Evolutionary conservation across 495 filamentous ascomycete genomes (phyloP).

Genomic region (Lineolata rhizophorae): DNA sequence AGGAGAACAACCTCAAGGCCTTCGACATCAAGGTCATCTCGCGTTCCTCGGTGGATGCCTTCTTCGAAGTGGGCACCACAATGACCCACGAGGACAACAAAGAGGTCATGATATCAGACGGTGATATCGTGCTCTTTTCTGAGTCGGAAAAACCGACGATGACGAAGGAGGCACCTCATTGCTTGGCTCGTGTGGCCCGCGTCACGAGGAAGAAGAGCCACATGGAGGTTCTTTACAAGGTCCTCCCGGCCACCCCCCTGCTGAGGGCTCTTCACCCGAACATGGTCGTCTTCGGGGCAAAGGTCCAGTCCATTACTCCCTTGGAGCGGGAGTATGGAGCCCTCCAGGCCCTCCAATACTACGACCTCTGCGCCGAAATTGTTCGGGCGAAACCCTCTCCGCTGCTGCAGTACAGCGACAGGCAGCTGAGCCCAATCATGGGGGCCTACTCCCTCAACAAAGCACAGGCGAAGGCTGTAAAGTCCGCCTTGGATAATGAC

Average conservation of each 20-base stretch:
- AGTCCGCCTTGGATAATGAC: slow-evolving; percentile 81
- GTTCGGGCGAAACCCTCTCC: slow-evolving; percentile 73
- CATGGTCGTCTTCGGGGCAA: slow-evolving; percentile 46
- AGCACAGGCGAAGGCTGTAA: slow-evolving; percentile 81
- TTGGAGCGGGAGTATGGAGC: slow-evolving; percentile 91
- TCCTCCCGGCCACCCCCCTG: slow-evolving; percentile 40
- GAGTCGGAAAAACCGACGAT: slow-evolving; percentile 41
- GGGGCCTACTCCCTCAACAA: slow-evolving; percentile 63
- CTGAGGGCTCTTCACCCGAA: slow-evolving; percentile 30
- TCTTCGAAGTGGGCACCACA: slow-evolving; percentile 70
- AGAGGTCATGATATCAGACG: slow-evolving; percentile 53
- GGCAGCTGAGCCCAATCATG: slow-evolving; percentile 41
- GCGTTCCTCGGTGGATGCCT: slow-evolving; percentile 74
- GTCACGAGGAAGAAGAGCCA: slow-evolving; percentile 57
- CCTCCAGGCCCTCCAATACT: slow-evolving; percentile 73
- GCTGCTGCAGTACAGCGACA: slow-evolving; percentile 53
- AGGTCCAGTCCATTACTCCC: slow-evolving; percentile 70
- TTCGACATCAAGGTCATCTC: slow-evolving; percentile 71
- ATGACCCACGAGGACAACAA: slow-evolving; percentile 47
- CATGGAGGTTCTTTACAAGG: slow-evolving; percentile 64
- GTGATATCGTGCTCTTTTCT: slow-evolving; percentile 73
- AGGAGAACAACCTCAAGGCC: slow-evolving; percentile 56
- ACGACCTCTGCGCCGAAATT: slow-evolving; percentile 85
- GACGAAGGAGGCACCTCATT: slow-evolving; percentile 43
- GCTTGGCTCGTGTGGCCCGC: slow-evolving; percentile 62